These are phyloP conservation scores for Populus davidiana DNA, from an alignment of 345 rosid genomes.

Conservation along the genomic window DNA sequence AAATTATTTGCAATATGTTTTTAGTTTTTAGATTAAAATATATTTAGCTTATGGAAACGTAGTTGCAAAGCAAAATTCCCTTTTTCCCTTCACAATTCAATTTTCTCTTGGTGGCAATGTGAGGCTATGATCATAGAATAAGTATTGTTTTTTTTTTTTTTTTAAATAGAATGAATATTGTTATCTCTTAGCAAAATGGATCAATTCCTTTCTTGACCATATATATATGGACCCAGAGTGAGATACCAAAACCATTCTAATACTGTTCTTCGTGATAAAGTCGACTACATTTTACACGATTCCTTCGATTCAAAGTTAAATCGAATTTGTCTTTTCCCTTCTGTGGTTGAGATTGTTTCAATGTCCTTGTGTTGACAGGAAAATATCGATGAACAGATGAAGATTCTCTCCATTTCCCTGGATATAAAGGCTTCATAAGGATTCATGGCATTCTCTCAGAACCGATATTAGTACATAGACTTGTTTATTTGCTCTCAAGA, in stretches of 20 bases:
- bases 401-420: background rate
- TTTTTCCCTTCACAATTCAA: background rate
- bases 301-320: background rate
- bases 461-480: background rate
- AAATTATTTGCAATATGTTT: too few species aligned
- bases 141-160: too few species aligned
- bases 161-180: background rate
- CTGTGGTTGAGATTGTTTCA: background rate
- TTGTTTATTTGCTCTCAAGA: background rate
- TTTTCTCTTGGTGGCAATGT: background rate
- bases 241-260: background rate
- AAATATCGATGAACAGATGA: background rate
- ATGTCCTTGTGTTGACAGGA: background rate
- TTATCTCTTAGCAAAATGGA: background rate
- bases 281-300: background rate
- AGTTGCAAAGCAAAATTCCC: background rate
- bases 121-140: background rate
- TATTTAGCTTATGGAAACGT: background rate
- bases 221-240: background rate
- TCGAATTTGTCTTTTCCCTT: background rate
- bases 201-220: background rate
- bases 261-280: background rate
- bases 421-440: background rate
- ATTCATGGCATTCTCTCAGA: background rate
- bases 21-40: too few species aligned